A percentile compares a stretch with the other conserved stretches of the same genome.
phyloP scores from a whole-genome alignment of 345 rosid species.

The Ceriops zippeliana region DNA sequence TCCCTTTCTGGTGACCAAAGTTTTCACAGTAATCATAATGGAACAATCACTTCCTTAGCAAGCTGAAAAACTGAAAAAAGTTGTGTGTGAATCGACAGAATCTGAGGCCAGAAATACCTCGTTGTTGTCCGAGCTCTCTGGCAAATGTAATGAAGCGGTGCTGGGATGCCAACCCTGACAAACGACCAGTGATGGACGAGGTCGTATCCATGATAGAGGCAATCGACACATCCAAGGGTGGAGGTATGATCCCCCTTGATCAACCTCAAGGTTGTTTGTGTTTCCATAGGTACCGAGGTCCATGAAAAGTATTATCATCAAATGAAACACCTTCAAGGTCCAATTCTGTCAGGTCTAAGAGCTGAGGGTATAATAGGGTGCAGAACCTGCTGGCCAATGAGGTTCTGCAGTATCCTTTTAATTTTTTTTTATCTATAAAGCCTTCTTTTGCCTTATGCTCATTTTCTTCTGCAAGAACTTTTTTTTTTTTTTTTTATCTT shows the following conservation, averaged over 20 bases:
- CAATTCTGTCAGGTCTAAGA: slow-evolving; percentile 17
- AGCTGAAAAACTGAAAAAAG: background rate
- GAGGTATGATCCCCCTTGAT: slow-evolving; percentile 32
- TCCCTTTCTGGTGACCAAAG: background rate
- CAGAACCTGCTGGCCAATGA: slow-evolving; percentile 17
- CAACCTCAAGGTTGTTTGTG: slow-evolving; percentile 33
- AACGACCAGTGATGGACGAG: slow-evolving; percentile 38
- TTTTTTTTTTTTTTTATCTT: background rate
- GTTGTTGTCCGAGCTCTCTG: slow-evolving; percentile 35
- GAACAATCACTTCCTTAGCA: background rate
- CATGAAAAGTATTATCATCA: background rate
- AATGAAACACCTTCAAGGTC: slow-evolving; percentile 4
- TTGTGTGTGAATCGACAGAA: slow-evolving; percentile 21
- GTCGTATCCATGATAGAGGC: slow-evolving; percentile 35
- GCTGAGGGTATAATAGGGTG: slow-evolving; percentile 18
- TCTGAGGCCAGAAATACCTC: slow-evolving; percentile 37
- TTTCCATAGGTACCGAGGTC: slow-evolving; percentile 32
- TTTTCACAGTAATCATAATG: background rate
- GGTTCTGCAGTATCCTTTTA: slow-evolving; percentile 11
- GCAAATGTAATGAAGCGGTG: slow-evolving; percentile 39
- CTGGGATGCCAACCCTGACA: slow-evolving; percentile 39
- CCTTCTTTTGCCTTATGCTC: background rate
- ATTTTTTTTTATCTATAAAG: slow-evolving; percentile 13
- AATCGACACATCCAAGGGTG: slow-evolving; percentile 34
- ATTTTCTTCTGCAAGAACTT: background rate